Base-by-base conservation (phyloP, 1,284 basidiomycete species). In the Sanghuangporus baumii region DNA sequence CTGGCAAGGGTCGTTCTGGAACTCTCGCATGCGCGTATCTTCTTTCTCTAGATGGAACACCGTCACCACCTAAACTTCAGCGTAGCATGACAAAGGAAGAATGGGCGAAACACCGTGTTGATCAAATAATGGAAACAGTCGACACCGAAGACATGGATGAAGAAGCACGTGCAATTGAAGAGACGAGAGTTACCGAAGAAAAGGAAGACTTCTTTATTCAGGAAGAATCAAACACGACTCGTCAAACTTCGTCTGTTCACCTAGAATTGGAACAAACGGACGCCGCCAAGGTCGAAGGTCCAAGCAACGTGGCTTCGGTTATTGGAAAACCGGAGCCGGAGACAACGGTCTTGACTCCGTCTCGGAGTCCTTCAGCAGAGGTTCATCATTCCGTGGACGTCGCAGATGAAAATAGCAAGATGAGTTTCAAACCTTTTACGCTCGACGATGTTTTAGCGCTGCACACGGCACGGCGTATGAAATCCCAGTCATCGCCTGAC, bases 11-110 rank as follows among this genome's bases (percentile, higher is more conserved):
- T 14, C 80, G 91, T 56, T 92, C 90, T 0, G 92, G 92, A 6
- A 93, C 89, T 0, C 81, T 93, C 67, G 88, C 91, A 0, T 93
- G 91, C 70, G 78, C 89, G 6, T 93, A 93, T 72, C 78, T 93
- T 1, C 81, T 93, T n/a, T 81, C 88, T 0, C 75, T 83, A 2
- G 77, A 82, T 41, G 72, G 75, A 57, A 68, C 73, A 2, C 81
- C 83, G 2, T 75, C 74, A 5, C 76, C 82, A 14, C 83, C 84
- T 0, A 73, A 74, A 41, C 74, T 82, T 3, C 74, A 81, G 67
- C 74, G 79, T 12, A 85, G 77, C 62, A 76, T 81, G 65, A 75
- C 76, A 9, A 71, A 75, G 11, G 79, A 80, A 63, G 76, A 84
- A 64, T 81, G 78, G 77, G 77, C 79, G 0, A 75, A 78, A 64